Evolutionary conservation across 2,329 filamentous ascomycete species (phyloP).

Genomic region (Didymella glomerata): DNA sequence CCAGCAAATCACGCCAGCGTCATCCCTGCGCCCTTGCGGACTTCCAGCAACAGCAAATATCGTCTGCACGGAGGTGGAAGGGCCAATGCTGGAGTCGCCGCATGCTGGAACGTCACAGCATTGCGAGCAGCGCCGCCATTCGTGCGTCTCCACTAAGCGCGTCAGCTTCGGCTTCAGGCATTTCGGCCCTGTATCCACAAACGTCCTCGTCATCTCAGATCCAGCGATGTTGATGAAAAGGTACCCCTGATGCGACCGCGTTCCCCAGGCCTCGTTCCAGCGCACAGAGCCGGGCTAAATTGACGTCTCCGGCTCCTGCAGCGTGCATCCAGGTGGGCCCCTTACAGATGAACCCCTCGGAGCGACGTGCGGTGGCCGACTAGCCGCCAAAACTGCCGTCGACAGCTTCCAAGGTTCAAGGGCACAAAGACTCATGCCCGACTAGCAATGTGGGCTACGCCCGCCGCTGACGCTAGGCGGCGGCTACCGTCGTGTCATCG

Average conservation of each 20-base stretch:
- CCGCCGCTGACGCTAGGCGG: constrained; percentile 36
- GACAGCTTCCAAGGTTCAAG: constrained; percentile 2
- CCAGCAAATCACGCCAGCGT: constrained; percentile 29
- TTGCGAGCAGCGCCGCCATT: constrained; percentile 10
- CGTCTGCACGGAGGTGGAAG: constrained; percentile 12
- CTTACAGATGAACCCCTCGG: constrained; percentile 28
- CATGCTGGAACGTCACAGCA: constrained; percentile 16
- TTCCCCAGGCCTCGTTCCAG: constrained; percentile 42
- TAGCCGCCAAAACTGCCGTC: constrained; percentile 18
- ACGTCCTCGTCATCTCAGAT: constrained; percentile 40
- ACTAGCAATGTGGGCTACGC: constrained; percentile 10
- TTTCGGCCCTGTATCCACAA: constrained; percentile 37
- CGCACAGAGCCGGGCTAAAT: constrained; percentile 43
- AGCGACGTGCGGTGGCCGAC: constrained; percentile 18
- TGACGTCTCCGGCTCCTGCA: constrained; percentile 35
- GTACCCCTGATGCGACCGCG: constrained; percentile 36
- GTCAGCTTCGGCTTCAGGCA: constrained; percentile 36
- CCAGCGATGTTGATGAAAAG: constrained; percentile 20
- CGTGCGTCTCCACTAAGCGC: constrained; percentile 26
- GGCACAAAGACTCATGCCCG: constrained; percentile 6
- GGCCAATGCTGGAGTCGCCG: constrained; percentile 8
- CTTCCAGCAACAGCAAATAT: constrained; percentile 8
- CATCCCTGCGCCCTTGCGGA: constrained; percentile 32
- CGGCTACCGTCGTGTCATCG: constrained; percentile 35
- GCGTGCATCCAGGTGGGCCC: constrained; percentile 28